Evolutionary conservation across 345 rosid species (phyloP).

Genomic region (Lumnitzera racemosa): DNA sequence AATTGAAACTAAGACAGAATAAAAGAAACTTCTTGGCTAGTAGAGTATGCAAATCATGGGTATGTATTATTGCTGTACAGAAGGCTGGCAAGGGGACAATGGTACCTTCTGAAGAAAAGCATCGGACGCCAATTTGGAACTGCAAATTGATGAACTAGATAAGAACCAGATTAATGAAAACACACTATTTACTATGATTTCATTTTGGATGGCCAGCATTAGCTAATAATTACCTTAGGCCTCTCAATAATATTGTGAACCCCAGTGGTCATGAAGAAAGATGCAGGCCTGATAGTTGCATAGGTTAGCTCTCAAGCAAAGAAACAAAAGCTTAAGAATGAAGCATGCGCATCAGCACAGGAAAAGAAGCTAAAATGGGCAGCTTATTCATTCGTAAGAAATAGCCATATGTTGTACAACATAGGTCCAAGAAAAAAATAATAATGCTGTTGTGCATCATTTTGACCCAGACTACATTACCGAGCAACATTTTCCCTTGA

Average conservation of each 20-base stretch:
- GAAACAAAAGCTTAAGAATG: not conserved
- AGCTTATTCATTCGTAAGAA: not conserved
- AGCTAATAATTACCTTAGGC: constrained; percentile 38
- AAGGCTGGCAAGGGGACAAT: constrained; percentile 6
- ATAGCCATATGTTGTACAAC: not conserved
- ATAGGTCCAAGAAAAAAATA: too few relatives aligned
- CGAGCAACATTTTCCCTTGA: too few relatives aligned
- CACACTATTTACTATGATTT: not conserved
- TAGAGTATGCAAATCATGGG: not conserved
- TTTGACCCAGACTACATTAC: too few relatives aligned
- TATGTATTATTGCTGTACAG: not conserved
- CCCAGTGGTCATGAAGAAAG: constrained; percentile 24
- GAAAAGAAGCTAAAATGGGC: not conserved
- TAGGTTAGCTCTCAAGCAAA: not conserved
- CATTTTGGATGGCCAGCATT: not conserved
- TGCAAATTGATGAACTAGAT: constrained; percentile 28
- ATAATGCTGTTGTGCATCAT: too few relatives aligned
- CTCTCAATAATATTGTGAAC: constrained; percentile 28
- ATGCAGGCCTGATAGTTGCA: constrained; percentile 37
- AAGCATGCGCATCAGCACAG: not conserved
- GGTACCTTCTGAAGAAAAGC: constrained; percentile 77
- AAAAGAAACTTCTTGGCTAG: constrained; percentile 4
- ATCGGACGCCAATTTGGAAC: constrained; percentile 52
- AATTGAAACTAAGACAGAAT: too few relatives aligned
- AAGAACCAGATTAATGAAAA: constrained; percentile 9